Evolutionary conservation across 1,139 yeast species (phyloP), one percentile per base, ranked within the genome.

Genomic region (Candida pseudocylindracea): DNA sequence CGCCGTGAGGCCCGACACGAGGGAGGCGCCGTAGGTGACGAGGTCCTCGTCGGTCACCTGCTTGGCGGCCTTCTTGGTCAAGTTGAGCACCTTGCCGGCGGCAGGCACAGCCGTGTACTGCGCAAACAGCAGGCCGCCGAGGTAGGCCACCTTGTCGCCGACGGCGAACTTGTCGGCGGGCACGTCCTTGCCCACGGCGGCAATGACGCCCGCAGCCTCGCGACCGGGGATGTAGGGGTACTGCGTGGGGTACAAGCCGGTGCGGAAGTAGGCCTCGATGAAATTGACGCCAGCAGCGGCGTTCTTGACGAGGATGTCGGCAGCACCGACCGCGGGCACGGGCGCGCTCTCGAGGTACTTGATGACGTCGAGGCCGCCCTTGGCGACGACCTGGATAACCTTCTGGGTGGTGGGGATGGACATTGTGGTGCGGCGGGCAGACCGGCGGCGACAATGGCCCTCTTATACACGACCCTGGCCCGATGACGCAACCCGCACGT

Each of bases 251-350:
- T 81, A 83, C 7, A 73, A 44, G 2, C 94, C 94, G 34, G 56
- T 63, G 45, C 95, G 65, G 56, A 76, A 79, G 53, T 83, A 83
- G 3, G 71, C 60, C 44, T 83, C 94, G 40, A 81, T 75, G 55
- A 68, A 78, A 44, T 83, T 83, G 43, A 83, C 56, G 15, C 95
- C 95, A 6, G 81, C 62, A 42, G 66, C 81, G 36, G 57, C 58
- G 53, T 75, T 76, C 50, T 75, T 74, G 45, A 83, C 58, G 33
- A 83, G 57, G 8, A 83, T 50, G 41, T 80, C 79, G 33, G 20
- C 4, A 6, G 20, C 20, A 15, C 20, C 20, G 6, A 15, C 20
- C 6, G 20, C 4, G 6, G 20, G 20, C 20, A 15, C 20, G 20
- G 20, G 20, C 20, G 20, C 20, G 20, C 6, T 15, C 20, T 15